These are phyloP conservation scores for Hypoxylon trugodes DNA, from an alignment of 495 filamentous ascomycete genomes.

Conservation along the genomic window DNA sequence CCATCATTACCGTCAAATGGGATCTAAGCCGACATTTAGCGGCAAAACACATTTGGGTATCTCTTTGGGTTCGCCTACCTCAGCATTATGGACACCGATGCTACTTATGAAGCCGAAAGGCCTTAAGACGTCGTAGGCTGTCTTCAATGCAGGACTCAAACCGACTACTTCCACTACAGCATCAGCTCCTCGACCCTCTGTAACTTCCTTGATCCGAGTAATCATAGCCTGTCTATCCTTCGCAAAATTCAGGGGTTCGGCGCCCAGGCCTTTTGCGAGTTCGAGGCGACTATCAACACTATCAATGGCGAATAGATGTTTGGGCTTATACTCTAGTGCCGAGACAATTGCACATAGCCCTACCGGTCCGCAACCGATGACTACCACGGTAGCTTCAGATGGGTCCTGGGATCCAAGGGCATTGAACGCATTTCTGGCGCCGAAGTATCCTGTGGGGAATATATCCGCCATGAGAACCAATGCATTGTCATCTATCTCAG, in stretches of 20 bases:
- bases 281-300: slow-evolving; percentile 80
- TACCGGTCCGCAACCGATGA: slow-evolving; percentile 90
- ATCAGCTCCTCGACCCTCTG: slow-evolving; percentile 86
- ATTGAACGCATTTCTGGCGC: slow-evolving; percentile 82
- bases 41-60: background rate
- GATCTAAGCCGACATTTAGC: slow-evolving; percentile 62
- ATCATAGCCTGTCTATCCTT: slow-evolving; percentile 73
- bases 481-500: slow-evolving; percentile 76
- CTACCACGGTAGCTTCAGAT: slow-evolving; percentile 74
- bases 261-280: slow-evolving; percentile 78
- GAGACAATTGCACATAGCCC: slow-evolving; percentile 89
- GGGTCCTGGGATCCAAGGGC: slow-evolving; percentile 68
- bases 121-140: slow-evolving; percentile 83
- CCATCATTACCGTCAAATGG: slow-evolving; percentile 85
- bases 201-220: slow-evolving; percentile 76
- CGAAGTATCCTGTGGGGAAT: slow-evolving; percentile 89
- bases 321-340: slow-evolving; percentile 80
- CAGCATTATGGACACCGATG: slow-evolving; percentile 92
- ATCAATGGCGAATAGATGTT: slow-evolving; percentile 86
- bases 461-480: slow-evolving; percentile 93
- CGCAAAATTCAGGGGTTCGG: slow-evolving; percentile 85
- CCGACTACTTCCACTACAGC: slow-evolving; percentile 93
- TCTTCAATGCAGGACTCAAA: slow-evolving; percentile 79
- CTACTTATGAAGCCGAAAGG: slow-evolving; percentile 89
- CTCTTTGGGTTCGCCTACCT: slow-evolving; percentile 57